Evolutionary conservation across 2,329 filamentous ascomycete species (phyloP), one percentile per base, ranked within the genome.

Genomic region (Fusarium abutilonis): DNA sequence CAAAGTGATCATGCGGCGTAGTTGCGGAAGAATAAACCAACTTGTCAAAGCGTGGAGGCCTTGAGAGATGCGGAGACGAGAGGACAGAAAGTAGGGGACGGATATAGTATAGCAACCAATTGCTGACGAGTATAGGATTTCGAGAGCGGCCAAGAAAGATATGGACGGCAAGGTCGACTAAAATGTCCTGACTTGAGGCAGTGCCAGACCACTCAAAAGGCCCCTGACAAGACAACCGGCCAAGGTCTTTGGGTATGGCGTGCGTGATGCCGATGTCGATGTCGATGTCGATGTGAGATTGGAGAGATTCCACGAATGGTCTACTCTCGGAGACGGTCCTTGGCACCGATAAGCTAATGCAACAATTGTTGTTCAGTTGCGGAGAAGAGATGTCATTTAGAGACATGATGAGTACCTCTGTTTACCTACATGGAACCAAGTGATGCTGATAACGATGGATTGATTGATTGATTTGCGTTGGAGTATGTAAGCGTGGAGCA

Each of bases 1-100:
- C 66, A 55, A 69, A 63, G 55, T 53, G 60, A 54, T 57, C 41
- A 8, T 56, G 55, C 32, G 66, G 66, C 64, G 41, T 39, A 44
- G 48, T 23, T 23, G 45, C 40, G 52, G 52, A 35, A 40, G 15
- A 39, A 60, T 47, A 29, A 38, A 28, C 36, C 19, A 31, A 48
- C 15, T 17, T 9, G 32, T 36, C 23, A 28, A n/a, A 35, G 23
- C 35, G 47, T 45, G 23, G 23, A 26, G 23, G 23, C 41, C 28
- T 10, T 41, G n/a, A 21, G 34, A 34, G 32, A 23, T 45, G 40
- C 35, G 28, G 32, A 43, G 26, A 2, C 28, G 28, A 29, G 28
- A 51, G 41, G 15, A 31, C 31, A 36, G 34, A 28, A 35, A 49
- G 32, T 26, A 65, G 48, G 48, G 52, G 29, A 19, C 19, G 19